Evolutionary conservation across 1,139 yeast species (phyloP), one percentile per base, ranked within the genome.

Genomic region (Pneumocystis carinii): DNA sequence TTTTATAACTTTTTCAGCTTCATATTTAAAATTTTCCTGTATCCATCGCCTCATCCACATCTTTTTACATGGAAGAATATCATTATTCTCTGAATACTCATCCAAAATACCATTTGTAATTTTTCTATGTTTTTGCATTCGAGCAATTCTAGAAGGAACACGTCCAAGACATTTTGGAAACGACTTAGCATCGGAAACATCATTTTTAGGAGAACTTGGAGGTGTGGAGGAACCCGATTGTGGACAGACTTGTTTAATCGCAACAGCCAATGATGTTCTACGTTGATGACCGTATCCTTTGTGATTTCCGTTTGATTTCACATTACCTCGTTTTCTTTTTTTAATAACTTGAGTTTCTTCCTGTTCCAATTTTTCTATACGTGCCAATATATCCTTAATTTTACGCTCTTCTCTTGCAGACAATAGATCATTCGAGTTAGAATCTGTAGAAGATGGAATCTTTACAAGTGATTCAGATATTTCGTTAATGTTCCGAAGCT

Each of bases 341-440:
- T 58, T 58, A 24, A 36, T 10, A 27, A 38, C 32, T 29, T 24
- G 60, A 24, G 48, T 39, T 10, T 39, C 60, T 38, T 58, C 48
- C 29, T 39, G 41, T 14, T 59, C 61, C 24, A 36, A 59, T 19
- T 59, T 48, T 29, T 64, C 64, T 35, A 64, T 53, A 27, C 65
- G 63, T 1, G 62, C 65, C 14, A 64, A 60, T 55, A 61, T 53
- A 19, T 60, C 63, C 56, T 56, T 41, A 17, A 65, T 62, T 38
- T 65, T 65, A 6, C 66, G 66, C 42, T 65, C 66, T 53, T 65
- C 66, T 15, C 66, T 63, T 14, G 64, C 53, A n/a, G 55, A 48
- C 7, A 48, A 24, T 48, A 15, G 32, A 24, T 19, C 32, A 12
- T 48, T 48, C 2, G 55, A 48, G 2, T 5, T 15, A 19, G 55